Base-by-base conservation (phyloP, 1,139 yeast genomes). In the Kluyveromyces sp. region DNA sequence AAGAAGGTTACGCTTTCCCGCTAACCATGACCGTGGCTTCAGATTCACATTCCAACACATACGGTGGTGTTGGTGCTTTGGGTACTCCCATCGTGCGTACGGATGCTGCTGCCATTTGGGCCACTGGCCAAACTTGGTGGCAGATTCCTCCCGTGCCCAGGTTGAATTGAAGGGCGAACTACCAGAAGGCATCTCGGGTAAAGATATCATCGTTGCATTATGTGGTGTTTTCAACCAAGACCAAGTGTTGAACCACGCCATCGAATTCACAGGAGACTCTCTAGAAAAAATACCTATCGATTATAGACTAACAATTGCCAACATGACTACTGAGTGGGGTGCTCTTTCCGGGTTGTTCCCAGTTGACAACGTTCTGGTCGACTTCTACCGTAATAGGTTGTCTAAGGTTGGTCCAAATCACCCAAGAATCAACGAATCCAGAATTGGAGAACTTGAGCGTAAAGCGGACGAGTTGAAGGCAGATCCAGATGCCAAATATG, bases 301-400 rank as follows among this genome's bases (percentile, higher is more conserved):
- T 66, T 90, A 87, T 68, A 79, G 99, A 64, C 75, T 92, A 55
- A 92, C 98, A 26, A 90, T 92, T 56, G 98, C 98, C 48, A 92
- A 92, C 64, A 92, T 92, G 99, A 92, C 98, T 44, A 92, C 99
- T 37, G 99, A 92, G 69, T 92, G 99, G 99, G 99, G 99, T 58
- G 98, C 99, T 1, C 73, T 92, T 15, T 85, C 96, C 4, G 99
- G 99, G 39, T 71, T 92, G 50, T 92, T 92, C 78, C 97, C 99
- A 4, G 89, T 92, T 25, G 99, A 92, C 64, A 72, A 78, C 27
- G 80, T 80, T 21, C 72, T 89, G 57, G 67, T 89, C 39, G 72
- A 82, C 47, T 92, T 90, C 81, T 92, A 92, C 69, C 73, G 81
- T 52, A 67, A 78, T 43, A 75, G 97, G 60, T 63, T 88, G 47